Evolutionary conservation across 148 eudicot species (phyloP).

Genomic region (Camellia sinensis): DNA sequence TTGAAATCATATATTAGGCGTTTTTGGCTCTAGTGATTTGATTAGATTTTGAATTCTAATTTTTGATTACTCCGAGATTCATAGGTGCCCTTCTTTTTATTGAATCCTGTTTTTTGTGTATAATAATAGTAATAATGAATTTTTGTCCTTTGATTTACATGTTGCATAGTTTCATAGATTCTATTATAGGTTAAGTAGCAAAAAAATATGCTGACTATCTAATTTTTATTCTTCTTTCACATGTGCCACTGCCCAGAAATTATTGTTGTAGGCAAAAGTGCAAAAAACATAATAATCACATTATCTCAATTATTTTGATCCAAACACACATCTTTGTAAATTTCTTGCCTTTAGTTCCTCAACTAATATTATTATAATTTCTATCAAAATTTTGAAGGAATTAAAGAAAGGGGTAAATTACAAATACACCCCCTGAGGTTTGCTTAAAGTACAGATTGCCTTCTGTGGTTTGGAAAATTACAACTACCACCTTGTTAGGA

Average conservation of each 20-base stretch:
- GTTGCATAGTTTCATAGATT: background rate
- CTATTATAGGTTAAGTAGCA: background rate
- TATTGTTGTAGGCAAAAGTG: background rate
- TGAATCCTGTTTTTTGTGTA: background rate
- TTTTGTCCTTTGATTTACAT: background rate
- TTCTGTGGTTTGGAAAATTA: no score
- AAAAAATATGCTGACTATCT: no score
- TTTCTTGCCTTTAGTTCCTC: no score
- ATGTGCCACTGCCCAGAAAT: background rate
- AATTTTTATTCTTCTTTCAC: background rate
- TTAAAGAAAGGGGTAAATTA: no score
- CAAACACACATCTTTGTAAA: no score
- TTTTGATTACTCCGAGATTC: background rate
- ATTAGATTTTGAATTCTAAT: background rate
- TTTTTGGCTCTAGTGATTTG: background rate
- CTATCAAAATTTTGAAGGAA: no score
- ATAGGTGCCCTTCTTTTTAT: background rate
- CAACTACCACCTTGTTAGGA: no score
- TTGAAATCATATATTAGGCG: background rate
- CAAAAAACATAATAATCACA: no score
- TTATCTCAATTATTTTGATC: no score
- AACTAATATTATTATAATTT: no score
- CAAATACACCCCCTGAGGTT: no score
- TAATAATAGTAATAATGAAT: background rate
- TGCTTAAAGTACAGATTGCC: no score